phyloP scores from a whole-genome alignment of 2,329 filamentous ascomycete genomes.

The Cordyceps fumosorosea region DNA sequence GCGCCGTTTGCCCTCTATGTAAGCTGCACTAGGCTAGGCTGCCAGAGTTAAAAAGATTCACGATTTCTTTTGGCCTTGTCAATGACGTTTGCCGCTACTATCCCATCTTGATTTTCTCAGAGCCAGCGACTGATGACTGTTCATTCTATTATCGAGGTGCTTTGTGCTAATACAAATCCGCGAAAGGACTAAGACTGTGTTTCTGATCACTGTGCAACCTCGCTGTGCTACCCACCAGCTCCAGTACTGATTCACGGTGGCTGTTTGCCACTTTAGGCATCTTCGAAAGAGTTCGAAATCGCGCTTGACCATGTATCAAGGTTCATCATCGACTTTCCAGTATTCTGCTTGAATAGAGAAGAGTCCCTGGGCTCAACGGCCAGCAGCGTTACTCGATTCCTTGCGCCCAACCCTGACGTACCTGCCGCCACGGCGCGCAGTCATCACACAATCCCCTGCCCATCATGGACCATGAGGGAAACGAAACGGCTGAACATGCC shows the following conservation, averaged over 20 bases:
- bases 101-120: neutral
- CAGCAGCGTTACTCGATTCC: neutral
- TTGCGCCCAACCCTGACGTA: neutral
- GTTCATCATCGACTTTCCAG: neutral
- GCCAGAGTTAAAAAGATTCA: neutral
- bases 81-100: neutral
- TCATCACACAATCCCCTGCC: neutral
- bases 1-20: neutral
- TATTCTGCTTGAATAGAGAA: neutral
- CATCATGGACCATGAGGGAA: conserved; percentile 24
- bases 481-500: conserved; percentile 16
- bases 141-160: neutral
- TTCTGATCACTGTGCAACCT: neutral
- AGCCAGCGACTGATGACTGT: neutral
- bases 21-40: neutral
- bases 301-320: neutral
- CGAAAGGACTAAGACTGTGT: neutral
- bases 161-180: too few species aligned
- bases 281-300: neutral
- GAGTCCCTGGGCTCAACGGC: neutral
- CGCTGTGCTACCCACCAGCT: neutral
- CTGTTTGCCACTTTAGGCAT: neutral
- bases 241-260: neutral
- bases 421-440: neutral
- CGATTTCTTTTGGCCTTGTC: conserved; percentile 3